phyloP scores from a whole-genome alignment of 2,329 filamentous ascomycete genomes.

The Elsinoe perseae region DNA sequence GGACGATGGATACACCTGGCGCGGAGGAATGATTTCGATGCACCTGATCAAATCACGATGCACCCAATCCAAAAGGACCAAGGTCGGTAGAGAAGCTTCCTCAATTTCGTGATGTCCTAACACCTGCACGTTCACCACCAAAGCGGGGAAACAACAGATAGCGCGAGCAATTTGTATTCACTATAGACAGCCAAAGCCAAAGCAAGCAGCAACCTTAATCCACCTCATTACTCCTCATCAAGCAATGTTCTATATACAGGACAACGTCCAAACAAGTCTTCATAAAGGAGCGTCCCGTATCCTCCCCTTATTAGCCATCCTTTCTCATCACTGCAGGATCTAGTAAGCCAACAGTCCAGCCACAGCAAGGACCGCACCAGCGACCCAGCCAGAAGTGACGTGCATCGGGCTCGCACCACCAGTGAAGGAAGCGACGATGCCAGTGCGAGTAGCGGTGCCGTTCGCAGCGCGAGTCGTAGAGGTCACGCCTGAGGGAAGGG shows the following conservation, averaged over 20 bases:
- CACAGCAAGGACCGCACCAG: neutral
- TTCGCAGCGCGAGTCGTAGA: conserved; percentile 4
- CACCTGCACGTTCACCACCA: too few species aligned
- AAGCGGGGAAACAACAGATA: neutral
- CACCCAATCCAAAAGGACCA: too few species aligned
- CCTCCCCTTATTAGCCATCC: neutral
- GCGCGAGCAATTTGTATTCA: neutral
- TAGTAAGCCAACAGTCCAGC: conserved; percentile 8
- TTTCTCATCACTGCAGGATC: neutral
- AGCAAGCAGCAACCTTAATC: neutral
- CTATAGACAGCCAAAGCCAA: conserved; percentile 6
- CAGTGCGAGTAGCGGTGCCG: conserved; percentile 4
- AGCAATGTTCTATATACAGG: conserved; percentile 3
- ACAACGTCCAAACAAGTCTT: neutral
- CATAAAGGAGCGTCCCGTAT: conserved; percentile 1
- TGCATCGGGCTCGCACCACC: conserved; percentile 3
- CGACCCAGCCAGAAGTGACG: conserved; percentile 3
- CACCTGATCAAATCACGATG: neutral
- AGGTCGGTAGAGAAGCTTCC: too few species aligned
- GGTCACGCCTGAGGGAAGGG: neutral
- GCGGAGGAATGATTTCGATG: neutral
- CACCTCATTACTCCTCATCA: neutral
- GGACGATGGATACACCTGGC: neutral
- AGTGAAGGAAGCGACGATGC: conserved; percentile 11
- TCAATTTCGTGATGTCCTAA: too few species aligned